Evolutionary conservation across 2,329 filamentous ascomycete species (phyloP).

Genomic region (Diaporthe australafricana): DNA sequence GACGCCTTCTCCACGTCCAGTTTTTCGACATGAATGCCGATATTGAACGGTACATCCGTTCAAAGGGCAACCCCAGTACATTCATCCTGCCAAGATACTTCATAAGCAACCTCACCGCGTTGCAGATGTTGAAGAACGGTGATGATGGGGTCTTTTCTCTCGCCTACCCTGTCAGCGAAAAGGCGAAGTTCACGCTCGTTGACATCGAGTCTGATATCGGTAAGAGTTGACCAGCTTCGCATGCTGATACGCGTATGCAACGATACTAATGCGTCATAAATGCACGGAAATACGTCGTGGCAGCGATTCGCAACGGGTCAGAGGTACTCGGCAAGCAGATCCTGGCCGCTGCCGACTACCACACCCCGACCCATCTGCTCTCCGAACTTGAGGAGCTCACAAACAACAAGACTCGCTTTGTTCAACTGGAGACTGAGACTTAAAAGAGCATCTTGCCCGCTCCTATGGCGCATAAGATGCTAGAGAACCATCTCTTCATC

Average conservation of each 20-base stretch:
- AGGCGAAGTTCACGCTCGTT: slow-evolving; percentile 47
- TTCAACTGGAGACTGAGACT: neutral
- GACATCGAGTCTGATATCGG: slow-evolving; percentile 49
- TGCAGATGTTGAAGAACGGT: slow-evolving; percentile 41
- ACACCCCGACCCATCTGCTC: slow-evolving; percentile 47
- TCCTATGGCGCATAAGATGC: neutral
- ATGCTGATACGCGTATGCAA: no score
- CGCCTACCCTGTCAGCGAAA: slow-evolving; percentile 43
- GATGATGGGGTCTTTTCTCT: slow-evolving; percentile 45
- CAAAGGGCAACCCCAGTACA: slow-evolving; percentile 55
- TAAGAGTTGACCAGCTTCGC: no score
- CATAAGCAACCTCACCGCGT: slow-evolving; percentile 59
- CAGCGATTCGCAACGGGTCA: slow-evolving; percentile 39
- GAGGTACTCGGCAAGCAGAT: slow-evolving; percentile 48
- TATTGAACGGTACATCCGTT: slow-evolving; percentile 58
- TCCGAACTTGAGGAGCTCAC: slow-evolving; percentile 42
- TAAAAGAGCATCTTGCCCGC: neutral
- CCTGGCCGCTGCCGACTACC: slow-evolving; percentile 51
- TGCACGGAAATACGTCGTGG: slow-evolving; percentile 37
- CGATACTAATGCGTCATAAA: no score
- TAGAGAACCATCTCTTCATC: neutral
- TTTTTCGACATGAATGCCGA: slow-evolving; percentile 53
- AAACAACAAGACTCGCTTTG: neutral
- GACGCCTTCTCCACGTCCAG: slow-evolving; percentile 37
- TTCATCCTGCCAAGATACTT: slow-evolving; percentile 63